phyloP scores from a whole-genome alignment of 1,139 yeast species.

The Hanseniaspora gamundiae region DNA sequence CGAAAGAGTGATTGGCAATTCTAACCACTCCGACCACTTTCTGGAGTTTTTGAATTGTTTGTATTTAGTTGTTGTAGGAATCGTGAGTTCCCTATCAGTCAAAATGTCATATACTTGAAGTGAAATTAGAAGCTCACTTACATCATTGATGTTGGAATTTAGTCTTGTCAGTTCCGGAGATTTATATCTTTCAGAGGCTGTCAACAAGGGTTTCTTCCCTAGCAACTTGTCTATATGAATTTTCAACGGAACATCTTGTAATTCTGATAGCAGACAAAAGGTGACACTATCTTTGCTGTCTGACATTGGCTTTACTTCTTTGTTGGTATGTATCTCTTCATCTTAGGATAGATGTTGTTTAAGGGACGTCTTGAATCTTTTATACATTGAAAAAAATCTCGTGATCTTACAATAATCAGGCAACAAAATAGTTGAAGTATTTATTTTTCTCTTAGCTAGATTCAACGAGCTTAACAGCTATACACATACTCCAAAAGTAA shows the following conservation, averaged over 20 bases:
- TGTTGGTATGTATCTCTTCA: too few species aligned
- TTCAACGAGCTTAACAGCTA: too few species aligned
- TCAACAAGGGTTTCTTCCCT: conserved; percentile 36
- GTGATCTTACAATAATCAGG: too few species aligned
- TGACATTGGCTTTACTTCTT: background rate
- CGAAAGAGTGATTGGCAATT: conserved; percentile 56
- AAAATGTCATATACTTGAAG: conserved; percentile 52
- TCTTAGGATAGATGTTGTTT: too few species aligned
- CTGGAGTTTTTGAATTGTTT: conserved; percentile 39
- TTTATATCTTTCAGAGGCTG: conserved; percentile 42
- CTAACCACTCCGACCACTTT: conserved; percentile 51
- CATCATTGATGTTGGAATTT: conserved; percentile 36
- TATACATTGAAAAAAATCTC: too few species aligned
- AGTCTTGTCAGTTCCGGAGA: conserved; percentile 41
- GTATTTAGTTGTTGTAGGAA: conserved; percentile 57
- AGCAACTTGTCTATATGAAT: conserved; percentile 37
- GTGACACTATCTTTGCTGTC: conserved; percentile 33
- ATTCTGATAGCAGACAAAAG: conserved; percentile 67
- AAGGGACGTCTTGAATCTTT: too few species aligned
- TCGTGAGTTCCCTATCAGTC: conserved; percentile 36
- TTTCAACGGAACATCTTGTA: conserved; percentile 39
- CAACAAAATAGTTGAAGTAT: too few species aligned
- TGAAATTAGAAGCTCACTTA: conserved; percentile 53
- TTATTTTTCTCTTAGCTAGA: too few species aligned
- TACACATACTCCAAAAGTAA: too few species aligned